Evolutionary conservation across 805 yeast genomes (phyloP).

Genomic region (Candida quercuum): DNA sequence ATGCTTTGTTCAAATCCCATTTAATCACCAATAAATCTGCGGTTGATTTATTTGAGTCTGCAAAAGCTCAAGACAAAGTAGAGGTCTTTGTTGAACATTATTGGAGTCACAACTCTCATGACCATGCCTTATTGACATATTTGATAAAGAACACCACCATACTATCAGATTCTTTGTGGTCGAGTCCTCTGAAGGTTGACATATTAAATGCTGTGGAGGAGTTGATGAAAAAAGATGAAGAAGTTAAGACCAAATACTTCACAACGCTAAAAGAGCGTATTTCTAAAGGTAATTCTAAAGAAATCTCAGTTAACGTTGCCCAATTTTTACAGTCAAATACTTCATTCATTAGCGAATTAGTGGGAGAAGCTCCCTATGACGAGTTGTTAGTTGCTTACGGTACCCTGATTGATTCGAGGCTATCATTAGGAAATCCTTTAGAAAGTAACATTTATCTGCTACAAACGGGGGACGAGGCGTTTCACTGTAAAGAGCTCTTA

Average conservation of each 20-base stretch:
- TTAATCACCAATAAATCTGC: conserved; percentile 32
- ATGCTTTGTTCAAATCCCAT: conserved; percentile 22
- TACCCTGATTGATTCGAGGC: conserved; percentile 27
- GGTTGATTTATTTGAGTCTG: conserved; percentile 26
- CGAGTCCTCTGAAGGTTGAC: conserved; percentile 1
- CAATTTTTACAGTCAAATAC: conserved; percentile 14
- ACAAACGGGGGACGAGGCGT: conserved; percentile 3
- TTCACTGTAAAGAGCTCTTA: conserved; percentile 11
- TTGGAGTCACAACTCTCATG: conserved; percentile 10
- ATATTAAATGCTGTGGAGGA: conserved; percentile 5
- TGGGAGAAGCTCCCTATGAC: conserved; percentile 13
- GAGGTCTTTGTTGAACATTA: conserved; percentile 19
- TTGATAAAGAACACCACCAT: conserved; percentile 11
- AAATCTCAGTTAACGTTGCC: conserved; percentile 5
- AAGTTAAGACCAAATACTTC: conserved; percentile 6
- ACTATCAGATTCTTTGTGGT: conserved; percentile 11
- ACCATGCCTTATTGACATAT: conserved; percentile 8
- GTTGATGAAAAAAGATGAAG: conserved; percentile 3
- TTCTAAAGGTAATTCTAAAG: conserved; percentile 1
- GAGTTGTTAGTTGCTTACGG: conserved; percentile 25
- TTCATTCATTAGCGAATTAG: conserved; percentile 7
- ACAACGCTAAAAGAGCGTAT: conserved; percentile 4
- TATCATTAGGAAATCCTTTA: conserved; percentile 44
- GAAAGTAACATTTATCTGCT: conserved; percentile 33
- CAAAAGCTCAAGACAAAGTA: conserved; percentile 17